Conservation (phyloP, 352 stramenopile genomes). For the Phytopythium boreale region DNA sequence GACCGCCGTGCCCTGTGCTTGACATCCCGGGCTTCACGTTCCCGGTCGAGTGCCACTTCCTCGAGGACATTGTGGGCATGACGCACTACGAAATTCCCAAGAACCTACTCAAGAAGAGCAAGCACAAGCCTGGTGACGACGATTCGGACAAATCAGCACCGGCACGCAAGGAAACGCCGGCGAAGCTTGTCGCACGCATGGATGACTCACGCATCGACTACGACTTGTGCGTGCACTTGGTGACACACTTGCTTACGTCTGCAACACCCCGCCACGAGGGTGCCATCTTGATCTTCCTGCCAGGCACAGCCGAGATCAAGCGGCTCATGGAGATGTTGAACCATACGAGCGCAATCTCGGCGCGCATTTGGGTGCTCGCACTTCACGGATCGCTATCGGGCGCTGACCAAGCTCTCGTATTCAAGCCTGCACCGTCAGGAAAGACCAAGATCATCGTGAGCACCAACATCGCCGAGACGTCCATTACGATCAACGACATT, state of each 20-base stretch:
- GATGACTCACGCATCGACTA: conserved; percentile 95
- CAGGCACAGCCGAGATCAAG: conserved; percentile 83
- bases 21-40: conserved; percentile 87
- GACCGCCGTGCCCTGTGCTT: conserved; percentile 56
- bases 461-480: conserved; percentile 90
- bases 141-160: conserved; percentile 22
- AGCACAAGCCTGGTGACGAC: conserved; percentile 21
- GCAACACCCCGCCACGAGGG: conserved; percentile 28
- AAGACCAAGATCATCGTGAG: conserved; percentile 87
- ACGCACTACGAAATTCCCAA: conserved; percentile 64
- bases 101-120: conserved; percentile 57
- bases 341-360: conserved; percentile 19
- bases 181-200: conserved; percentile 62
- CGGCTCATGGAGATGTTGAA: conserved; percentile 68
- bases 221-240: conserved; percentile 85
- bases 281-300: conserved; percentile 83
- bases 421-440: conserved; percentile 49
- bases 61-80: conserved; percentile 71
- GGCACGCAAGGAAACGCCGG: conserved; percentile 27
- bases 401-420: conserved; percentile 71
- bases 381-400: conserved; percentile 77
- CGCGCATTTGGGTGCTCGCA: conserved; percentile 60
- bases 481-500: conserved; percentile 88
- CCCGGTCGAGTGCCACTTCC: conserved; percentile 71
- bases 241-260: conserved; percentile 65